A percentile compares a stretch with the other conserved stretches of the same genome.
These are phyloP conservation scores for Esteya vermicola DNA, from an alignment of 2,329 filamentous ascomycete genomes.

Conservation along the genomic window DNA sequence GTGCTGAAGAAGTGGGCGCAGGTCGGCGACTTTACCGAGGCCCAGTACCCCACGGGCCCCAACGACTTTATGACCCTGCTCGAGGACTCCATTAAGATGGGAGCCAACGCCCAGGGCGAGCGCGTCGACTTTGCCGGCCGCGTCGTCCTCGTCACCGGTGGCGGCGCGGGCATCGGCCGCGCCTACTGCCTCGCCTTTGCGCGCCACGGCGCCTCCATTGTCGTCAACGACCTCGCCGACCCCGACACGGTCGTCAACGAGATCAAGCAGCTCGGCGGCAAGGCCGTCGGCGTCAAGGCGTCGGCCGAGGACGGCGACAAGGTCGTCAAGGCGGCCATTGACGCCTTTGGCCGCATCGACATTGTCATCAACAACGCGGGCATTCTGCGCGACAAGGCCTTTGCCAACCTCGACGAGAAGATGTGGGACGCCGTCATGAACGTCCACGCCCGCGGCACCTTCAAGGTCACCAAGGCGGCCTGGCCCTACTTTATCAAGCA, in stretches of 20 bases:
- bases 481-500: conserved; percentile 98
- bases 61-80: conserved; percentile 81
- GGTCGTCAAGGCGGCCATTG: conserved; percentile 86
- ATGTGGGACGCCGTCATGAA: conserved; percentile 87
- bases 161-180: conserved; percentile 79
- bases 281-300: conserved; percentile 85
- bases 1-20: conserved; percentile 82
- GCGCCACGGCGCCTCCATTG: conserved; percentile 67
- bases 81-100: conserved; percentile 68
- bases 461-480: conserved; percentile 92
- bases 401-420: conserved; percentile 91
- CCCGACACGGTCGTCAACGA: conserved; percentile 83
- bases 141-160: conserved; percentile 77
- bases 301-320: conserved; percentile 84
- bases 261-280: conserved; percentile 78
- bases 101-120: conserved; percentile 56
- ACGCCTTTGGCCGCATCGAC: conserved; percentile 84
- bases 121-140: conserved; percentile 70
- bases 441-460: conserved; percentile 87
- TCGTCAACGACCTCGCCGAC: conserved; percentile 92
- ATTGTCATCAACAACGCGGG: conserved; percentile 97
- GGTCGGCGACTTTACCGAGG: conserved; percentile 66
- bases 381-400: conserved; percentile 95
- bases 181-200: conserved; percentile 78
- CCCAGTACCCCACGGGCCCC: conserved; percentile 70